phyloP scores from a whole-genome alignment of 495 filamentous ascomycete species.

The Durotheca rogersii region DNA sequence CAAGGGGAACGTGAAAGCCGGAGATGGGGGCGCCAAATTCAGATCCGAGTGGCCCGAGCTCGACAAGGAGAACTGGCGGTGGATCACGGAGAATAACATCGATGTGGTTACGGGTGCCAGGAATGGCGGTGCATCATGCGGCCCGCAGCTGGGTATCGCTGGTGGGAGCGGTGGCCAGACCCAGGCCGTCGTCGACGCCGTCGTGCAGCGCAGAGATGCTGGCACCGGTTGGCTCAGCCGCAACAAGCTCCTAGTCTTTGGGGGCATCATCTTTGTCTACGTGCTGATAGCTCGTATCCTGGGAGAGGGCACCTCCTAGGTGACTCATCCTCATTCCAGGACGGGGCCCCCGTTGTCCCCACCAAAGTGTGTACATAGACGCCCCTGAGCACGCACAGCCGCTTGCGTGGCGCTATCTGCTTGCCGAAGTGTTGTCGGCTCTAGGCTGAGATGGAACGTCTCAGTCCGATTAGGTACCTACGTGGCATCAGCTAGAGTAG shows the following conservation, averaged over 20 bases:
- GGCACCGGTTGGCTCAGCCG: slow-evolving; percentile 77
- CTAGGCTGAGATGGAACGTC: too few relatives aligned
- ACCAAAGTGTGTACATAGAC: too few relatives aligned
- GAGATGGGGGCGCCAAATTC: slow-evolving; percentile 92
- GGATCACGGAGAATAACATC: slow-evolving; percentile 82
- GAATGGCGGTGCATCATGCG: slow-evolving; percentile 54
- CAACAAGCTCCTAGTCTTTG: slow-evolving; percentile 71
- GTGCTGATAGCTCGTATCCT: slow-evolving; percentile 75
- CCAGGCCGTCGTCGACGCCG: slow-evolving; percentile 77
- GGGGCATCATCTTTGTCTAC: slow-evolving; percentile 70
- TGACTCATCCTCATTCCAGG: too few relatives aligned
- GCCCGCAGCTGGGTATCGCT: slow-evolving; percentile 65
- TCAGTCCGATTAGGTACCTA: too few relatives aligned
- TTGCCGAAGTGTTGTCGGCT: too few relatives aligned
- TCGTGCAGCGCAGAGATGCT: slow-evolving; percentile 70
- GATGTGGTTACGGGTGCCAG: slow-evolving; percentile 74
- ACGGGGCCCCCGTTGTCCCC: too few relatives aligned
- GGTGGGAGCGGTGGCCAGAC: slow-evolving; percentile 67
- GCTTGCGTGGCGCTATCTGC: too few relatives aligned
- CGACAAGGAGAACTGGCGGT: slow-evolving; percentile 88
- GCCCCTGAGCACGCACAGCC: too few relatives aligned
- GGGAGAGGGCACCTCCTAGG: slow-evolving; percentile 37
- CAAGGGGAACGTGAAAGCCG: slow-evolving; percentile 62
- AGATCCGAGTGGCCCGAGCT: slow-evolving; percentile 85
- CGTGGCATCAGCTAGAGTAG: slow-evolving; percentile 9